A percentile compares a stretch with the other conserved stretches of the same genome.
Evolutionary conservation across 305 asterid genomes (phyloP).

Genomic region (Rubia occidens): DNA sequence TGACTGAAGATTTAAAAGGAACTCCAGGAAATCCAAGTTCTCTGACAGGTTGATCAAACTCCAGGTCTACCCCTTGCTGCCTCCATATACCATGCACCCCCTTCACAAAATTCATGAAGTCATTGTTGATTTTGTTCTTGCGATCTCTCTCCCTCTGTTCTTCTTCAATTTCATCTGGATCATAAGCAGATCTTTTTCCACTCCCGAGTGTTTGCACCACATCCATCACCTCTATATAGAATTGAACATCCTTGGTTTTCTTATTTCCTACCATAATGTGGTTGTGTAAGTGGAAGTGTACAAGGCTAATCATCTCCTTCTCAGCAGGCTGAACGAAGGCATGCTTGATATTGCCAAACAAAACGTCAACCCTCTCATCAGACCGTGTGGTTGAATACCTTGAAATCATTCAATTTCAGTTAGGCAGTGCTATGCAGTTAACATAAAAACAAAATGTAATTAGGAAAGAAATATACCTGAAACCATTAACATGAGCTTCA

Average conservation of each 20-base stretch:
- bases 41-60: conserved; percentile 71
- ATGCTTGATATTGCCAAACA: conserved; percentile 60
- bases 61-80: conserved; percentile 48
- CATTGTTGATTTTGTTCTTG: conserved; percentile 60
- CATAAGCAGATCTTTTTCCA: conserved; percentile 64
- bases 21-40: conserved; percentile 81
- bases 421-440: not conserved
- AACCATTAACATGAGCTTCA: conserved; percentile 71
- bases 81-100: conserved; percentile 70
- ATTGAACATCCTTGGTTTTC: conserved; percentile 75
- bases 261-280: conserved; percentile 82
- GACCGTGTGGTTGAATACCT: conserved; percentile 58
- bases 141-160: conserved; percentile 76
- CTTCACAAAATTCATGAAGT: conserved; percentile 58
- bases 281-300: conserved; percentile 72
- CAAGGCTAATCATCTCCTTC: conserved; percentile 67
- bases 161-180: conserved; percentile 85
- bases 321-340: conserved; percentile 80
- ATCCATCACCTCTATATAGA: conserved; percentile 80
- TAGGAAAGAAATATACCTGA: conserved; percentile 32
- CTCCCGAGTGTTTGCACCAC: conserved; percentile 64
- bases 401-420: not conserved
- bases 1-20: conserved; percentile 55
- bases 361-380: conserved; percentile 59
- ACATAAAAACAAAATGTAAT: not conserved